Conservation (phyloP, 108 stramenopile species). For the Fragilaria radians region DNA sequence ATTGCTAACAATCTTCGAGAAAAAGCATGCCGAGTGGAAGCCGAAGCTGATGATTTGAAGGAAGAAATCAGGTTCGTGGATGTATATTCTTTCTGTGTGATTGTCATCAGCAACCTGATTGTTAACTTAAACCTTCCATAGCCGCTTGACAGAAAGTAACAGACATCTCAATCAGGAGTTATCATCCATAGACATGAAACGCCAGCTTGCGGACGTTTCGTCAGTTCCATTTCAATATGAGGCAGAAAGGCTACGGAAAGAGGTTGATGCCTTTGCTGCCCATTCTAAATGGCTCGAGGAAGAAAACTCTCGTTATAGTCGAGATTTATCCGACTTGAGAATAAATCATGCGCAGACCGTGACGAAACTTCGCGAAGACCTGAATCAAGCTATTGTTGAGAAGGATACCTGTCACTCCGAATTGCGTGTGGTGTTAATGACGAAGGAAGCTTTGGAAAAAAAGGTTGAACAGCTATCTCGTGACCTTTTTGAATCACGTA, state of each 20-base stretch:
- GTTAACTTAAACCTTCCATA: constrained; percentile 12
- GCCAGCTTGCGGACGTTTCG: constrained; percentile 45
- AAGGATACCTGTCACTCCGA: constrained; percentile 29
- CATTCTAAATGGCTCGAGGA: constrained; percentile 63
- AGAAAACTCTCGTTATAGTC: constrained; percentile 36
- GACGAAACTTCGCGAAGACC: constrained; percentile 19
- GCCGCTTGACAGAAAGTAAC: constrained; percentile 58
- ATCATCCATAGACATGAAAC: constrained; percentile 34
- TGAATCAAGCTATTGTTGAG: constrained; percentile 24
- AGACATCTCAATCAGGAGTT: constrained; percentile 29
- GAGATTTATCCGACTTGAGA: constrained; percentile 27
- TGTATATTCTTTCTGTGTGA: constrained; percentile 7
- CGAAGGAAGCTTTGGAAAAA: constrained; percentile 19
- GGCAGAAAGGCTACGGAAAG: constrained; percentile 53
- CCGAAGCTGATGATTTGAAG: constrained; percentile 50
- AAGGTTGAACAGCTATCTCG: constrained; percentile 35
- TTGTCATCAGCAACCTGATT: neutral
- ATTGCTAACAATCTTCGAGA: constrained; percentile 9
- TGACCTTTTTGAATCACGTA: constrained; percentile 33
- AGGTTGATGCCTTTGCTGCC: constrained; percentile 52
- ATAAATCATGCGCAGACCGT: constrained; percentile 29
- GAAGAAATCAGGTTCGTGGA: constrained; percentile 78
- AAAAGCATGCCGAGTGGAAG: constrained; percentile 38
- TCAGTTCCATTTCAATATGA: constrained; percentile 63
- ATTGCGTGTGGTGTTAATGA: constrained; percentile 16